These are phyloP conservation scores for Hypoxylon sp. DNA, from an alignment of 2,329 filamentous ascomycete genomes.

Conservation along the genomic window DNA sequence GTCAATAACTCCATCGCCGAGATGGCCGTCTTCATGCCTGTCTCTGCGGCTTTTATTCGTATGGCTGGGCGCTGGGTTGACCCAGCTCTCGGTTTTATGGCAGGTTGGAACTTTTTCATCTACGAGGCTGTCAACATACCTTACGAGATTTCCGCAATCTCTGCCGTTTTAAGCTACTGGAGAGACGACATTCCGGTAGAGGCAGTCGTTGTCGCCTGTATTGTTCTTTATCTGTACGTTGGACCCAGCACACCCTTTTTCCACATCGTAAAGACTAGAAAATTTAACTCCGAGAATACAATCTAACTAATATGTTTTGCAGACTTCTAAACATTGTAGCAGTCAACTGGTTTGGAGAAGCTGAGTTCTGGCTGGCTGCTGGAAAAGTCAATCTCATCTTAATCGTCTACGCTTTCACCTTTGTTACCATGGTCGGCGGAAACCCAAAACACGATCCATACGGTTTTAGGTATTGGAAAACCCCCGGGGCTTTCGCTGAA, in stretches of 20 bases:
- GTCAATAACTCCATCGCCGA: constrained; percentile 71
- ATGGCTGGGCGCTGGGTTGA: constrained; percentile 70
- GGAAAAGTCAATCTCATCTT: constrained; percentile 50
- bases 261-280: too few species aligned
- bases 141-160: constrained; percentile 48
- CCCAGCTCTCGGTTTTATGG: constrained; percentile 66
- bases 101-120: constrained; percentile 51
- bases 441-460: constrained; percentile 52
- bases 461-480: constrained; percentile 52
- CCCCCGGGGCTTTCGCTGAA: constrained; percentile 63
- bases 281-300: too few species aligned
- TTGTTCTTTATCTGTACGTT: constrained; percentile 50
- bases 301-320: too few species aligned
- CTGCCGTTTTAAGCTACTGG: constrained; percentile 55
- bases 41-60: constrained; percentile 68
- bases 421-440: constrained; percentile 55
- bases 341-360: constrained; percentile 54
- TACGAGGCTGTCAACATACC: constrained; percentile 49
- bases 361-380: constrained; percentile 57
- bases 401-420: constrained; percentile 49
- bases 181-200: constrained; percentile 52
- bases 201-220: constrained; percentile 53
- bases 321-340: constrained; percentile 52
- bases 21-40: constrained; percentile 67
- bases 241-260: too few species aligned